Base-by-base conservation (phyloP, 2,329 filamentous ascomycete genomes). In the Aspergillus candidus region DNA sequence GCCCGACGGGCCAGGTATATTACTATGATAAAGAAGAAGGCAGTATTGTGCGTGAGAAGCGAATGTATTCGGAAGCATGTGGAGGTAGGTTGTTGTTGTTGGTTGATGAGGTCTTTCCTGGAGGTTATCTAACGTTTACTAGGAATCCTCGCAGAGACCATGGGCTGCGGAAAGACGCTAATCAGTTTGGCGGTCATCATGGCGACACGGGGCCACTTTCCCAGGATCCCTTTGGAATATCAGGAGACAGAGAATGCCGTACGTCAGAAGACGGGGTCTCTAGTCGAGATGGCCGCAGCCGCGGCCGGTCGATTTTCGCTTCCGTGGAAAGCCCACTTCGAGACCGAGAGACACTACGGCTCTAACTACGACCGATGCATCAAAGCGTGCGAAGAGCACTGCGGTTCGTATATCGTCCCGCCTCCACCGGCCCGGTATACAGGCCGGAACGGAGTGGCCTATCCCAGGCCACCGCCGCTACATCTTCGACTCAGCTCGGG, bases 181-280 rank as follows among this genome's bases (percentile, higher is more conserved):
- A 94, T 96, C 10, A 91, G 86, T 51, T 69, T 97, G 13, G 75
- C 84, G 6, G 69, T 88, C 2, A 82, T 96, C 32, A 71, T 94
- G 18, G 83, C 88, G 3, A 94, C 88, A 0, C 81, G 78, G 54
- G 73, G 82, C 29, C 77, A 90, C 49, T 77, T 82, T 10, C 78
- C 87, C 4, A 68, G 73, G 13, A 77, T 84, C 3, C 84, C 90
- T 2, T 74, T 81, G 3, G 62, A 83, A 41, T 79, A 84, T 57
- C 69, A 75, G 53, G 57, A 72, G 39, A 53, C 67, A 33, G 44
- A 70, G 59, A 37, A 67, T 55, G 52, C 71, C 53, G 37, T 72
- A 38, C 68, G 77, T 29, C 34, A 58, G 0, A 70, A 63, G 3
- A 75, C 84, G 0, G 85, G 76, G 0, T 82, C 80, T 3, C 68